Base-by-base conservation (phyloP, 176 grass and related monocot genomes). In the Luzula sylvatica region DNA sequence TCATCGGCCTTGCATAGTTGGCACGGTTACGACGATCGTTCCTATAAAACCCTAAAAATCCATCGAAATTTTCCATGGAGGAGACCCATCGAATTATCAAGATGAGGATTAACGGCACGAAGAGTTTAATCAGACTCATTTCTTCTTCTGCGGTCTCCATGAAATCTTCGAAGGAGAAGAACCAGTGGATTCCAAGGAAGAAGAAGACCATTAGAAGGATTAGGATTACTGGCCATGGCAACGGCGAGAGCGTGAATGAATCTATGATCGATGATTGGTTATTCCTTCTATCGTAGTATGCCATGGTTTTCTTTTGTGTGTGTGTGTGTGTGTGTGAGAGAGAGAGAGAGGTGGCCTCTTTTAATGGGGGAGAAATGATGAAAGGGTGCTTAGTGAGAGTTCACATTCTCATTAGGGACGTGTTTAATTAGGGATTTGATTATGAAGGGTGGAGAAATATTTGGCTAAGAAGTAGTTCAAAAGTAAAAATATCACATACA, bases 71-170 rank as follows among this genome's bases (percentile, higher is more conserved):
- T 0, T 96, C 92, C 26, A 89, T 65, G 47, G 85, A 89, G 32
- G 92, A 96, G 46, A 89, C 49, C 92, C 92, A 96, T 5, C 63
- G 47, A 63, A 96, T 96, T 53, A 89, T 51, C 46, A 96, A 75
- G 9, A 96, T 69, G 65, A 93, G 77, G 7, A 72, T 44, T 62
- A 96, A 26, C 59, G 88, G 88, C 48, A 87, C 39, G 5, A 1
- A 53, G 44, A 96, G 78, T 21, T 89, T 74, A 51, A 23, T 35
- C 84, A 83, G 88, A 70, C 68, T 89, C 39, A 89, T 40, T 59
- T 79, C 63, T 78, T 86, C 77, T 75, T 74, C 17, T 8, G 71
- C 70, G 7, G 60, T 64, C 78, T 89, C 92, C 7, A 89, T 61
- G 74, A 96, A 86, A 25, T 78, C 74, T 53, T 89, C 92, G 64